Percentiles rank a stretch among this genome's conserved stretches.
Conservation (phyloP, 2,329 filamentous ascomycete species). For the Microdochium bolleyi region DNA sequence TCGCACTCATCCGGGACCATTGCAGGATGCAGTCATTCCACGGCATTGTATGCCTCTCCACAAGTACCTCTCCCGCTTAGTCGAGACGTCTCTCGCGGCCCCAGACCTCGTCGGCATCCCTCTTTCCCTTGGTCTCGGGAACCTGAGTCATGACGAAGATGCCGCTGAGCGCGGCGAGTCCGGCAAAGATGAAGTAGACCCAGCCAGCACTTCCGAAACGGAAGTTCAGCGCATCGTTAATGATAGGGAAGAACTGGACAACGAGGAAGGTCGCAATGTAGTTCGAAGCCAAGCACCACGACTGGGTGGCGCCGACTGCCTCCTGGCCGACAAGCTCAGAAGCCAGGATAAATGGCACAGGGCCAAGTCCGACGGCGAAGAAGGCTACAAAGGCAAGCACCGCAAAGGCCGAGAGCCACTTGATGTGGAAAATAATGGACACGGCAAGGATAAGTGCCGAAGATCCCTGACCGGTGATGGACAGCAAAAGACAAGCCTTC, state of each 20-base stretch:
- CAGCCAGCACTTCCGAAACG: constrained; percentile 62
- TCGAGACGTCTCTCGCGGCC: constrained; percentile 52
- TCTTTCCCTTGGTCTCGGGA: constrained; percentile 84
- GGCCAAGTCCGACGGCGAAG: constrained; percentile 85
- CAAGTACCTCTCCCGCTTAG: constrained; percentile 16
- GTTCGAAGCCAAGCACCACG: constrained; percentile 78
- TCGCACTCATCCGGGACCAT: too few species aligned
- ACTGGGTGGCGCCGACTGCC: constrained; percentile 86
- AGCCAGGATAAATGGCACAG: constrained; percentile 89
- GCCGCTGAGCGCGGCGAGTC: constrained; percentile 59
- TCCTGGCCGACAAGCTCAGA: constrained; percentile 86
- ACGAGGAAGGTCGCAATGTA: constrained; percentile 89
- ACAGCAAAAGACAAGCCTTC: constrained; percentile 75
- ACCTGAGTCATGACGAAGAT: constrained; percentile 67
- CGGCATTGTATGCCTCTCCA: too few species aligned
- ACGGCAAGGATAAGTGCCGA: constrained; percentile 72
- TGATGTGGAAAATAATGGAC: constrained; percentile 66
- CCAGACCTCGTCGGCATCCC: constrained; percentile 85
- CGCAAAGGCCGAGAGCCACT: constrained; percentile 70
- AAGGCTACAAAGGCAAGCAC: constrained; percentile 82
- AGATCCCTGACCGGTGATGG: constrained; percentile 75
- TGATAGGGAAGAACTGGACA: constrained; percentile 87
- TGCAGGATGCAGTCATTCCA: too few species aligned
- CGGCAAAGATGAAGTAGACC: constrained; percentile 89
- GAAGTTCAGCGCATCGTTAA: constrained; percentile 65